Evolutionary conservation across 2,329 filamentous ascomycete genomes (phyloP).

Genomic region (Lasiodiplodia citricola): DNA sequence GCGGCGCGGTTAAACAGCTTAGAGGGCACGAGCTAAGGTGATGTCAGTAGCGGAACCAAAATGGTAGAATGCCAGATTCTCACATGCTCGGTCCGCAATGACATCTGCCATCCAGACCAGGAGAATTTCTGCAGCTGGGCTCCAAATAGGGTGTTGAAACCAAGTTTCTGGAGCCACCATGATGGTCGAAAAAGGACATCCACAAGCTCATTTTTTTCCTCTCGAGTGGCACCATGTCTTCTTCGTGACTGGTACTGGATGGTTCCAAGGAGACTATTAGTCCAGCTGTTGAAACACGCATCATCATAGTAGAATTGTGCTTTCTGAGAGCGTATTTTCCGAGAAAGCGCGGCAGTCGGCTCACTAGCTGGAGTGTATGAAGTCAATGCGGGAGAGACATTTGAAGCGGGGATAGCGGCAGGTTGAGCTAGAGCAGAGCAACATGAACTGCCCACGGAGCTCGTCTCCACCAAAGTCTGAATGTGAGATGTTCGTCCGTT

Average conservation of each 20-base stretch:
- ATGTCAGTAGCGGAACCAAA: background rate
- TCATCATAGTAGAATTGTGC: background rate
- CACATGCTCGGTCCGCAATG: background rate
- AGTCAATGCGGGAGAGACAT: too few relatives aligned
- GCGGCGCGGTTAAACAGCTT: accelerated
- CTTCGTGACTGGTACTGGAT: background rate
- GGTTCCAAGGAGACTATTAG: background rate
- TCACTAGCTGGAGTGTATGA: background rate
- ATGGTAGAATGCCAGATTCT: background rate
- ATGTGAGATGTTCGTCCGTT: background rate
- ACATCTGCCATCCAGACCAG: background rate
- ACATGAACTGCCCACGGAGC: too few relatives aligned
- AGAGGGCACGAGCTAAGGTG: background rate
- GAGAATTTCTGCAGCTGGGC: background rate
- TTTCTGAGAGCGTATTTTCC: background rate
- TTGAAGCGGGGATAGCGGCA: background rate
- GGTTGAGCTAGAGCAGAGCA: background rate
- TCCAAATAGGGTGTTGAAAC: background rate
- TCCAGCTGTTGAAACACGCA: background rate
- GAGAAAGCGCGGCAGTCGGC: background rate
- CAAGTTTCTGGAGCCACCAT: conserved; percentile 3
- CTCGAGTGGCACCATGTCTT: too few relatives aligned
- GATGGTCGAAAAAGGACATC: background rate
- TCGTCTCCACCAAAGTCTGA: background rate
- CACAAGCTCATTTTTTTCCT: background rate